A percentile compares a stretch with the other conserved stretches of the same genome.
Conservation (phyloP, 2,329 filamentous ascomycete genomes). For the Verticillium alfalfae region DNA sequence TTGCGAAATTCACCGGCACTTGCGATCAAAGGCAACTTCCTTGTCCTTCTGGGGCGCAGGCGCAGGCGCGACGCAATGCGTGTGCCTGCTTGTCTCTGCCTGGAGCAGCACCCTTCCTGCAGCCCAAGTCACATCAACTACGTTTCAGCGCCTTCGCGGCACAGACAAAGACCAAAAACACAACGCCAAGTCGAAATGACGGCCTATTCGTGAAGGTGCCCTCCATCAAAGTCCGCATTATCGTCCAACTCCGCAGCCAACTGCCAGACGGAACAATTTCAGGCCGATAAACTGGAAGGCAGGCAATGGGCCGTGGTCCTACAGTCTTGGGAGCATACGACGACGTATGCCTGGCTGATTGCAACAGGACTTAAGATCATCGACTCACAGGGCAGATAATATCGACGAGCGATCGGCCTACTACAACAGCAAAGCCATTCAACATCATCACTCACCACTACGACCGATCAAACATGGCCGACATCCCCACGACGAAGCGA, state of each 20-base stretch:
- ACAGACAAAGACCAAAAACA: neutral
- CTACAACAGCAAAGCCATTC: neutral
- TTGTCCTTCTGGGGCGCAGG: neutral
- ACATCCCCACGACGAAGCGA: slow-evolving; percentile 33
- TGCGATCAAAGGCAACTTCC: neutral
- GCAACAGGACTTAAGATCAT: neutral
- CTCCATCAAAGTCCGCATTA: neutral
- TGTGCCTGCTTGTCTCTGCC: neutral
- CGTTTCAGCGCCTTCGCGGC: neutral
- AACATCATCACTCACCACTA: neutral
- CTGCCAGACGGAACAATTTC: neutral
- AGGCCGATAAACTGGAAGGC: neutral
- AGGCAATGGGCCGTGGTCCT: neutral
- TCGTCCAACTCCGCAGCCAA: neutral
- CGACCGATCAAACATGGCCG: slow-evolving; percentile 15
- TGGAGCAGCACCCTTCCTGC: neutral
- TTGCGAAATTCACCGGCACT: neutral
- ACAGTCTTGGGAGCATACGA: neutral
- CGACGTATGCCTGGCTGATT: neutral
- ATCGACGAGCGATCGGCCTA: neutral
- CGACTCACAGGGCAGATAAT: neutral
- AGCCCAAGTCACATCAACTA: neutral
- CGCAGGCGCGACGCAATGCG: neutral
- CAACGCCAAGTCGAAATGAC: neutral
- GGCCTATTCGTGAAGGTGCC: neutral